Base-by-base conservation (phyloP, 805 yeast species). In the Clavispora santaluciae region DNA sequence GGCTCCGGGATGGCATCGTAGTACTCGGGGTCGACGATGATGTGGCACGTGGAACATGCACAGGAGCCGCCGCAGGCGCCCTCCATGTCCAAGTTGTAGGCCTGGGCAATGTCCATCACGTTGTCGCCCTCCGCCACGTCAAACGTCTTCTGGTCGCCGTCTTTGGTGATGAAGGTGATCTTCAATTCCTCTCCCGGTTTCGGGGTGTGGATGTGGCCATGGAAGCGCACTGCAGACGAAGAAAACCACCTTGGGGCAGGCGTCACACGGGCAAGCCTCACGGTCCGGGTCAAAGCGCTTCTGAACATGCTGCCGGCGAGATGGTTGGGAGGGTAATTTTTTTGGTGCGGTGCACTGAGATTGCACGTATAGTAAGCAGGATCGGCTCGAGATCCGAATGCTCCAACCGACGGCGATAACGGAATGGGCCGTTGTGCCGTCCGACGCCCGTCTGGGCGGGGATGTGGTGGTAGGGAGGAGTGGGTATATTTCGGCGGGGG, bases 21-120 rank as follows among this genome's bases (percentile, higher is more conserved):
- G 60, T 71, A 89, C 35, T 85, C 96, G 1, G 99, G 98, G 60
- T 93, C 99, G 29, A 93, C 89, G 38, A 93, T 91, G 40, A 93
- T 83, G 65, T 93, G 99, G 60, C 99, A 93, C 0, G 99, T 93
- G 5, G 97, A 89, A 61, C 99, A 93, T 1, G 99, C 99, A 72
- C 99, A 93, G 4, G 97, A 88, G 3, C 98, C 99, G 17, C 99
- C 99, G 65, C 99, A 93, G 0, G 99, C 99, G 34, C 82, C 96
- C 61, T 93, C 99, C 93, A 93, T 90, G 51, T 93, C 99, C 43
- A 93, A 64, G 54, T 90, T 84, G 58, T 90, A 66, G 3, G 93
- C 95, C 66, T 93, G 98, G 5, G 98, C 99, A 42, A 93, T 88
- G 60, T 93, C 99, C 59, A 93, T 68, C 21, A 93, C 58, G 26